Percentiles rank a stretch among this genome's conserved stretches.
Conservation (phyloP, 805 yeast species). For the Candida ulmi region DNA sequence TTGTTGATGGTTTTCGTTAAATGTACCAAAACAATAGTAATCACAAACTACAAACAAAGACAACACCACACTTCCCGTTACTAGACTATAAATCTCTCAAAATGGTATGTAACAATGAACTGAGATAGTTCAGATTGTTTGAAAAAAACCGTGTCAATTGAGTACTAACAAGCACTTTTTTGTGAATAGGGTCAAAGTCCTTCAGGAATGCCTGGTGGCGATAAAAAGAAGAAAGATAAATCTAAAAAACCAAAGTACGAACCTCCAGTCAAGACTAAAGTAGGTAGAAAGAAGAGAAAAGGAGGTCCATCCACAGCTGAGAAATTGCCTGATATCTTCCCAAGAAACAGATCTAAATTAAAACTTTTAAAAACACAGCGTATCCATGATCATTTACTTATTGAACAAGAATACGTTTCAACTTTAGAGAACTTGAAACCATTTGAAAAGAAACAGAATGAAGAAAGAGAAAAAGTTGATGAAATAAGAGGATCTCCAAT, state of each 20-base stretch:
- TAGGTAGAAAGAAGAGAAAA: slow-evolving; percentile 89
- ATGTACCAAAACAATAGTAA: not conserved
- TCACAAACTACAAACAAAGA: not conserved
- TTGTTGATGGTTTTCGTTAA: not conserved
- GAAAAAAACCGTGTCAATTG: not conserved
- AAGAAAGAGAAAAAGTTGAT: slow-evolving; percentile 91
- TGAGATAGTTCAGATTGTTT: not conserved
- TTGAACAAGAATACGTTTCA: slow-evolving; percentile 94
- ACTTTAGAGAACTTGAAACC: slow-evolving; percentile 94
- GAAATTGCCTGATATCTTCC: slow-evolving; percentile 82
- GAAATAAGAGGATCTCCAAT: slow-evolving; percentile 95
- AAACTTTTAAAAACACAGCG: slow-evolving; percentile 89
- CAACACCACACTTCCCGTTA: not conserved
- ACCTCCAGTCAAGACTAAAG: slow-evolving; percentile 94
- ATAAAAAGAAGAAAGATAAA: slow-evolving; percentile 54
- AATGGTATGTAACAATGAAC: slow-evolving; percentile 1
- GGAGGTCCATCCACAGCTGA: slow-evolving; percentile 81
- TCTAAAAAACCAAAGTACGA: slow-evolving; percentile 94
- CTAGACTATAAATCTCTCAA: not conserved
- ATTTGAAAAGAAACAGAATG: slow-evolving; percentile 93
- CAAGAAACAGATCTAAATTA: slow-evolving; percentile 89
- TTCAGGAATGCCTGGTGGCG: slow-evolving; percentile 45
- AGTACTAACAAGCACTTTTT: too few relatives aligned
- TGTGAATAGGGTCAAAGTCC: slow-evolving; percentile 54
- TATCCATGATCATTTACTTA: slow-evolving; percentile 88